Percentiles rank a stretch among this genome's conserved stretches.
Conservation (phyloP, 345 rosid genomes). For the Gossypium sturtianum region DNA sequence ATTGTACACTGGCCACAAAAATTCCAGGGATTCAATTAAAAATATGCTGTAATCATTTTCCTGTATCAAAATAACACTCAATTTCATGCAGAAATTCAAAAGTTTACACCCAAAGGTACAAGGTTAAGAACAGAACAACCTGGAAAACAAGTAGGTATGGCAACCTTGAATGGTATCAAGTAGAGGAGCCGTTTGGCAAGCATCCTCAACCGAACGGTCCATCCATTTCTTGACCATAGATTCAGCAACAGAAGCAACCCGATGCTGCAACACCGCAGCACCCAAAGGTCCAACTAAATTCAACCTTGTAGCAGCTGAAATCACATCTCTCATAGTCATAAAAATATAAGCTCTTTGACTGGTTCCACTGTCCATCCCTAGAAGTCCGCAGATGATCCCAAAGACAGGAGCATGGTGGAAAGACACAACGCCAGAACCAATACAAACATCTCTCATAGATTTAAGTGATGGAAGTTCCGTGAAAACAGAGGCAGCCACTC, state of each 20-base stretch:
- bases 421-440: slow-evolving; percentile 28
- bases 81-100: not conserved
- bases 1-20: not conserved
- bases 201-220: slow-evolving; percentile 60
- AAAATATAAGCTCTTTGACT: slow-evolving; percentile 79
- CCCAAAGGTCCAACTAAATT: slow-evolving; percentile 75
- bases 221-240: slow-evolving; percentile 47
- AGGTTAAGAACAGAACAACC: slow-evolving; percentile 64
- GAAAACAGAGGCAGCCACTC: not conserved
- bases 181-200: slow-evolving; percentile 79
- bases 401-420: slow-evolving; percentile 84
- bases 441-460: slow-evolving; percentile 35
- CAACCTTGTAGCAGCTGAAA: slow-evolving; percentile 88
- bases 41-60: not conserved
- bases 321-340: slow-evolving; percentile 61
- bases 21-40: not conserved
- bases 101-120: too few relatives aligned
- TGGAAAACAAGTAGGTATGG: slow-evolving; percentile 75
- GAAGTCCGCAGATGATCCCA: slow-evolving; percentile 70
- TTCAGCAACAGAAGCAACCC: slow-evolving; percentile 56
- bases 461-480: not conserved
- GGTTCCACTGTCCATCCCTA: slow-evolving; percentile 54
- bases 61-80: not conserved
- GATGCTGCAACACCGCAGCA: slow-evolving; percentile 78
- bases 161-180: slow-evolving; percentile 76